These are phyloP conservation scores for Aspergillus asperescens DNA, from an alignment of 495 filamentous ascomycete species.

Conservation along the genomic window DNA sequence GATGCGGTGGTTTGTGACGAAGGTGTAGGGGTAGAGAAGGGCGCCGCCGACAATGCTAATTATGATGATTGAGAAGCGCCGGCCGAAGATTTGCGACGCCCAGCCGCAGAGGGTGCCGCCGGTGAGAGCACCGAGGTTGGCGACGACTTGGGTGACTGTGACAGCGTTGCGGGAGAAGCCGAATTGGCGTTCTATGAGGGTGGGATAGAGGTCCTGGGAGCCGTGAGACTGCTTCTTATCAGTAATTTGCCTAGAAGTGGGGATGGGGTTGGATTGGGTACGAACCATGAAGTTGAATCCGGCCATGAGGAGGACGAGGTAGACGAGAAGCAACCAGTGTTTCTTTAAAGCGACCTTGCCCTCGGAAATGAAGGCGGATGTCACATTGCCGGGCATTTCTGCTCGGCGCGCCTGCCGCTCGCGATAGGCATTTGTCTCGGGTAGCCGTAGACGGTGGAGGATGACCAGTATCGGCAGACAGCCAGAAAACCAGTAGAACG, in stretches of 20 bases:
- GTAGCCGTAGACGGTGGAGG: constrained; percentile 66
- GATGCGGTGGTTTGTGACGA: constrained; percentile 52
- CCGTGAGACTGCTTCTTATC: constrained; percentile 60
- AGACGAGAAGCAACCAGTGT: constrained; percentile 74
- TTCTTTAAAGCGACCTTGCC: constrained; percentile 69
- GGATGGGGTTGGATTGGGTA: not conserved
- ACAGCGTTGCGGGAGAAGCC: constrained; percentile 64
- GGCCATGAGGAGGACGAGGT: constrained; percentile 80
- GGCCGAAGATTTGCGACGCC: constrained; percentile 74
- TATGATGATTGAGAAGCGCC: constrained; percentile 73
- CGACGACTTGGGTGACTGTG: constrained; percentile 78
- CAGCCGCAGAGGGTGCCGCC: constrained; percentile 78
- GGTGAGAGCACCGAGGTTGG: constrained; percentile 73
- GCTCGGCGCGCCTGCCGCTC: constrained; percentile 58
- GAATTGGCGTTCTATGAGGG: constrained; percentile 75
- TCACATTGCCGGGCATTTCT: constrained; percentile 40
- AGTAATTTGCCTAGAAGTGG: not conserved
- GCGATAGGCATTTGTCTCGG: constrained; percentile 66
- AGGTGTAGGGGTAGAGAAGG: constrained; percentile 77
- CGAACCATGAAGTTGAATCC: constrained; percentile 81
- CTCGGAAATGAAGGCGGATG: constrained; percentile 63
- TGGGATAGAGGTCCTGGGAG: constrained; percentile 87
- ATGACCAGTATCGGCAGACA: constrained; percentile 78
- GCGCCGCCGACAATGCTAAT: constrained; percentile 73
- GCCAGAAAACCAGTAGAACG: constrained; percentile 83